phyloP scores from a whole-genome alignment of 2,329 filamentous ascomycete genomes.

The Cadophora gregata region DNA sequence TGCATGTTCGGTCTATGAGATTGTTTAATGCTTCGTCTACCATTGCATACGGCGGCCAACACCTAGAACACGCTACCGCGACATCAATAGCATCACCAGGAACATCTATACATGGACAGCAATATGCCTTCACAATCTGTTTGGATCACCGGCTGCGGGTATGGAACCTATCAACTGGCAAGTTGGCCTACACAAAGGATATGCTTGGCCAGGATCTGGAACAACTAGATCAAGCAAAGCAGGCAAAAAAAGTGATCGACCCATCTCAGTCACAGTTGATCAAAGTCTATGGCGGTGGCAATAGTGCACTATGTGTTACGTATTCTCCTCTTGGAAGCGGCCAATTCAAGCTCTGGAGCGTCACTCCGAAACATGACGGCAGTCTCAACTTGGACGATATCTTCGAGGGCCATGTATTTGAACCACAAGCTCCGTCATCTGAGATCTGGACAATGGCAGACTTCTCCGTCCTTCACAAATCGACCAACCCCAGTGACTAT shows the following conservation, averaged over 20 bases:
- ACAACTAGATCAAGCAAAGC: constrained; percentile 65
- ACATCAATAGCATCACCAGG: constrained; percentile 62
- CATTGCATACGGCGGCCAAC: constrained; percentile 66
- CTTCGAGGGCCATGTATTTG: constrained; percentile 69
- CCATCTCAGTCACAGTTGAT: constrained; percentile 80
- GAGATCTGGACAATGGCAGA: constrained; percentile 83
- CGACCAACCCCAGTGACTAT: constrained; percentile 58
- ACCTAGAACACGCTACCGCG: constrained; percentile 71
- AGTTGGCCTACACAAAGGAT: constrained; percentile 77
- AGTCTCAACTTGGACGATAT: constrained; percentile 72
- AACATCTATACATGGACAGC: constrained; percentile 33
- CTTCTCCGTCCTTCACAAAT: constrained; percentile 65
- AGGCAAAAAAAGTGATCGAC: constrained; percentile 75
- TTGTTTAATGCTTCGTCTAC: constrained; percentile 70
- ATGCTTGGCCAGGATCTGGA: constrained; percentile 72
- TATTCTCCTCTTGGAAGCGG: constrained; percentile 88
- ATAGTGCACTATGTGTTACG: constrained; percentile 69
- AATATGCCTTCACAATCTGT: constrained; percentile 75
- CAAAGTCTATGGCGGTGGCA: constrained; percentile 67
- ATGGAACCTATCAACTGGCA: constrained; percentile 87
- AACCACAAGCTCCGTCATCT: constrained; percentile 72
- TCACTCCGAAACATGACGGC: constrained; percentile 67
- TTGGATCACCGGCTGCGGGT: constrained; percentile 88
- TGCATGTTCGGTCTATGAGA: constrained; percentile 69
- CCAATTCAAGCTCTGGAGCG: constrained; percentile 92